Evolutionary conservation across 2,329 filamentous ascomycete species (phyloP), one percentile per base, ranked within the genome.

Genomic region (Rhynchosporium agropyri): DNA sequence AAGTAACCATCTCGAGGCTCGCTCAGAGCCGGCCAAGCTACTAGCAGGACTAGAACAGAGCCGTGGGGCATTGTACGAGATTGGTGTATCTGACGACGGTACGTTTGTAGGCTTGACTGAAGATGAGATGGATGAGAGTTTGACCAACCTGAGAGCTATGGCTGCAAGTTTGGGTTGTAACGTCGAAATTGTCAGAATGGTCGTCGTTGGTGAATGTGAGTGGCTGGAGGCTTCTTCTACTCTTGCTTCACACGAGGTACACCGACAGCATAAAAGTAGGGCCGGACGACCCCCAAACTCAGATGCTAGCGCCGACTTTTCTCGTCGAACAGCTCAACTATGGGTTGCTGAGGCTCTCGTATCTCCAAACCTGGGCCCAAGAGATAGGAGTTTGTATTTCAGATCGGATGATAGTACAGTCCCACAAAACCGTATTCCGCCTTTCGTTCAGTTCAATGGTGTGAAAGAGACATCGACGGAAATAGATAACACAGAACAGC

Each of bases 51-150:
- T 99, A 8, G 94, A 98, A 74, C 93, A 97, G 74, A 97, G 92
- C 15, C 89, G 91, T 68, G 95, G 95, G 4, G 95, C 95, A 0
- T 77, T 98, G 56, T 99, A 99, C 71, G 94, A 99, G 76, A 96
- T 99, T 75, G 95, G 95, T 0, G 92, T 99, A 9, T 90, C 93
- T 33, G 95, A 99, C 75, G 92, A 98, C 77, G 95, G 95, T 7
- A 92, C 89, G 0, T 87, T 99, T 63, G 86, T 97, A 48, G 95
- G 95, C 0, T 80, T 99, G 53, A 90, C 91, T 2, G 87, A 90
- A 67, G 92, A 97, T 73, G 95, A 99, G 76, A 85, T 99, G 82
- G 86, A 94, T 65, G 94, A 98, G 76, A 97, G 92, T 74, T 81
- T 98, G 65, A 84, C 84, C 48, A 97, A 93, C 62, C 78, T 99